Base-by-base conservation (phyloP, 2,329 filamentous ascomycete genomes). In the Uncinocarpus reesii region DNA sequence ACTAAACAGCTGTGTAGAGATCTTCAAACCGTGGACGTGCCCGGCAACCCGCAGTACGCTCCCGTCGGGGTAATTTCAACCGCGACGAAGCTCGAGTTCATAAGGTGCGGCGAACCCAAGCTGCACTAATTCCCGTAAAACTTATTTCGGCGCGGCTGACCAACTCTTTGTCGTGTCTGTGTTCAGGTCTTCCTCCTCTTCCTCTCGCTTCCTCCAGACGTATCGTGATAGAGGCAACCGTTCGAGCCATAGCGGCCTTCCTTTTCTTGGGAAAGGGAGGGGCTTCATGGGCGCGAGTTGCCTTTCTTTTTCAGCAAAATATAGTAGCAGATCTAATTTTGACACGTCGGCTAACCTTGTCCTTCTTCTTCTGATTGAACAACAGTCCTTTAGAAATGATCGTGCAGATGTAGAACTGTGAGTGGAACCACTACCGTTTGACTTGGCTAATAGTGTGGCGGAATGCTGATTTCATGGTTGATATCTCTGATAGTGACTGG, bases 1-100 rank as follows among this genome's bases (percentile, higher is more conserved):
- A 38, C 34, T 46, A 10, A 29, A 20, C 26, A 23, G 8, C 16
- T 15, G 10, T 31, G 23, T 23, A 58, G 56, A 52, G 53, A 51
- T 51, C 53, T 37, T 49, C 53, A 45, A 50, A 54, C 37, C 61
- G 66, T 55, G 63, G 65, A 55, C 65, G 65, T 55, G 60, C 62
- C 53, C 57, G 65, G 54, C 51, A 49, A 29, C 52, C 55, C 40
- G 50, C 53, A 38, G 50, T 51, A 42, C 55, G 56, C 42, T 60
- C 59, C 55, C 68, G 71, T 57, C 66, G 71, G 50, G 64, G 69
- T 62, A 72, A 73, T 40, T 82, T 77, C 59, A 83, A 84, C 62
- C 83, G 85, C 70, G 86, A 92, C 71, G 86, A 86, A 70, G 79
- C 89, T 65, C 89, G 86, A 70, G 78, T 90, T 65, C 89, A 83